Evolutionary conservation across 306 rosid genomes (phyloP).

Genomic region (Parietaria judaica): DNA sequence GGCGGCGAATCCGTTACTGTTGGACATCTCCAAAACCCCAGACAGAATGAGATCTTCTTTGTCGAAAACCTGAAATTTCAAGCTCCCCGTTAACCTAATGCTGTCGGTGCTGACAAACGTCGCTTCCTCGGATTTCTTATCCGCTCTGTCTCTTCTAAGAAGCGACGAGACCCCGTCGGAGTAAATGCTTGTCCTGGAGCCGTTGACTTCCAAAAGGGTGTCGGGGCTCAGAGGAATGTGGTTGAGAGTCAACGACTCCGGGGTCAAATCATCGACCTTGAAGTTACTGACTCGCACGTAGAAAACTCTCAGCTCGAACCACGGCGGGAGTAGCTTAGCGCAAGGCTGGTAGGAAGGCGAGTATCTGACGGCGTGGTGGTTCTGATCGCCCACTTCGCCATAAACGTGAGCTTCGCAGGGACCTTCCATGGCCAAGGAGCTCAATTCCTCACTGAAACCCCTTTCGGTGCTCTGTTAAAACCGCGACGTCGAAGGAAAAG

Average conservation of each 20-base stretch:
- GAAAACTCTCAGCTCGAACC: conserved; percentile 89
- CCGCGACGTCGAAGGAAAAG: conserved; percentile 8
- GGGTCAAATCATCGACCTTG: conserved; percentile 63
- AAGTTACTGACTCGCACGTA: conserved; percentile 70
- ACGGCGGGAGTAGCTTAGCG: conserved; percentile 40
- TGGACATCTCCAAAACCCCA: conserved; percentile 66
- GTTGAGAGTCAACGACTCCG: conserved; percentile 55
- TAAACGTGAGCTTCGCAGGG: conserved; percentile 27
- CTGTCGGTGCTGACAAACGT: conserved; percentile 83
- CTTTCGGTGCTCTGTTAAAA: conserved; percentile 18
- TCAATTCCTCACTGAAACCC: conserved; percentile 33
- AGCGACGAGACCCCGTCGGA: conserved; percentile 59
- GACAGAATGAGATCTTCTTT: conserved; percentile 60
- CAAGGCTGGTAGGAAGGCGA: conserved; percentile 50
- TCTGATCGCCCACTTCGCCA: conserved; percentile 33
- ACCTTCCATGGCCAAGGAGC: conserved; percentile 40
- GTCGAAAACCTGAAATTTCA: conserved; percentile 72
- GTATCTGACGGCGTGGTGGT: conserved; percentile 52
- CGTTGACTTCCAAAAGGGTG: conserved; percentile 80
- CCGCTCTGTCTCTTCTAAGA: conserved; percentile 82
- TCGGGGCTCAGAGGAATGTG: conserved; percentile 70
- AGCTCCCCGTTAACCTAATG: conserved; percentile 64
- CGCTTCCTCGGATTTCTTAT: conserved; percentile 76
- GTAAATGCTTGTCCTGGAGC: conserved; percentile 56
- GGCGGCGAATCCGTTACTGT: conserved; percentile 34